Evolutionary conservation across 768 basidiomycete genomes (phyloP).

Genomic region (Dictyophora rubrovolvata): DNA sequence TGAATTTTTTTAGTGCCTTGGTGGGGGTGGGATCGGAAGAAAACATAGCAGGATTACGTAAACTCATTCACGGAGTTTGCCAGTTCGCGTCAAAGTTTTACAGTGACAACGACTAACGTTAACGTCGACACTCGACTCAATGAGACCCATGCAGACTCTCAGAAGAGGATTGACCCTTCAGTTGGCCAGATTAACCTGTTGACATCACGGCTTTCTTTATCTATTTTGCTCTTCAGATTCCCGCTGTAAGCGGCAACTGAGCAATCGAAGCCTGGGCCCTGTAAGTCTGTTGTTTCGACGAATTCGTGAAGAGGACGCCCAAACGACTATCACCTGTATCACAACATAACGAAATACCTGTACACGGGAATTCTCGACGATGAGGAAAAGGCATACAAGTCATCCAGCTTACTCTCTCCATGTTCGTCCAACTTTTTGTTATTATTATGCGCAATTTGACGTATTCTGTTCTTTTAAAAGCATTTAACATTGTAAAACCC

Average conservation of each 20-base stretch:
- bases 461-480: neutral
- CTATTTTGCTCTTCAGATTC: slow-evolving; percentile 96
- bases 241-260: slow-evolving; percentile 58
- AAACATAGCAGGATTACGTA: too few species aligned
- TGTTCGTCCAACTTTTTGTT: slow-evolving; percentile 45
- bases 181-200: slow-evolving; percentile 91
- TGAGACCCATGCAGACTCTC: too few species aligned
- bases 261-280: too few species aligned
- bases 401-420: slow-evolving; percentile 80
- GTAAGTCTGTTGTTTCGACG: neutral
- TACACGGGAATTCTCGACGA: slow-evolving; percentile 95
- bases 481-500: neutral
- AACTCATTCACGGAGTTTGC: too few species aligned
- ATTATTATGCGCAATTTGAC: neutral
- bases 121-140: too few species aligned
- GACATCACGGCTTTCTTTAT: slow-evolving; percentile 99
- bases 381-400: slow-evolving; percentile 96
- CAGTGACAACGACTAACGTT: too few species aligned
- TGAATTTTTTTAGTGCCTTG: too few species aligned
- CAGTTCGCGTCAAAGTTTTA: too few species aligned
- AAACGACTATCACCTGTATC: slow-evolving; percentile 48
- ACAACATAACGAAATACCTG: slow-evolving; percentile 78
- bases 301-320: slow-evolving; percentile 79
- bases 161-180: too few species aligned
- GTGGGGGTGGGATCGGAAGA: too few species aligned